A percentile compares a stretch with the other conserved stretches of the same genome.
Conservation (phyloP, 176 grass and related monocot species). For the Aegilops speltoides region DNA sequence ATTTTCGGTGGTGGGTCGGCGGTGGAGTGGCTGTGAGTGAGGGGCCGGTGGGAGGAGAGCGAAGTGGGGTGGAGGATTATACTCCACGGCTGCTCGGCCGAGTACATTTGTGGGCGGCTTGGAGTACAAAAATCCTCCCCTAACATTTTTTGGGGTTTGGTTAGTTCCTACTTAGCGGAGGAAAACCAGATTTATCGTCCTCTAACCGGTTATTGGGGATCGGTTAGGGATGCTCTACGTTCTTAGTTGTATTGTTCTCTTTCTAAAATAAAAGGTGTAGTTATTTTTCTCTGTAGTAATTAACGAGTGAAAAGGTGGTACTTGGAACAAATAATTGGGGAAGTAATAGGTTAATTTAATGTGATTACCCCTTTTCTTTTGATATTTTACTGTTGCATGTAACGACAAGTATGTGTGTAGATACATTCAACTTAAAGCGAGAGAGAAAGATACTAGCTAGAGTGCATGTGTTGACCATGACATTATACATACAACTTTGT, state of each 20-base stretch:
- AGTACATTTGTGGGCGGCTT: too few species aligned
- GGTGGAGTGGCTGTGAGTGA: too few species aligned
- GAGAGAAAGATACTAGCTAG: background rate
- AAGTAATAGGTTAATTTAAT: background rate
- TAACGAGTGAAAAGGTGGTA: background rate
- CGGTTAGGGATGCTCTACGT: background rate
- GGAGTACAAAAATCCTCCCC: too few species aligned
- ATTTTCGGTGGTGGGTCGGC: too few species aligned
- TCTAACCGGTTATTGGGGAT: too few species aligned
- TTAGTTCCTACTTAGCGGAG: too few species aligned
- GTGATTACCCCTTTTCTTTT: background rate
- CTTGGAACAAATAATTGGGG: background rate
- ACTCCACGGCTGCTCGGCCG: too few species aligned
- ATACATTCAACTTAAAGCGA: background rate
- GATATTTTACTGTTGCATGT: background rate
- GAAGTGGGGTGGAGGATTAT: too few species aligned
- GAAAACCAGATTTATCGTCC: too few species aligned
- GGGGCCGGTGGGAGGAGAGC: too few species aligned
- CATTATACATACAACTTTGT: background rate
- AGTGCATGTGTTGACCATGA: conserved; percentile 1
- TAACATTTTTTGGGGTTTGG: too few species aligned
- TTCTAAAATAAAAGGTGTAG: background rate
- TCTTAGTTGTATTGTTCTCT: background rate
- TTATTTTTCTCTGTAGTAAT: background rate
- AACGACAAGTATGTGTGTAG: background rate